Evolutionary conservation across 1,139 yeast genomes (phyloP), one percentile per base, ranked within the genome.

Genomic region (Kodamaea sp.): DNA sequence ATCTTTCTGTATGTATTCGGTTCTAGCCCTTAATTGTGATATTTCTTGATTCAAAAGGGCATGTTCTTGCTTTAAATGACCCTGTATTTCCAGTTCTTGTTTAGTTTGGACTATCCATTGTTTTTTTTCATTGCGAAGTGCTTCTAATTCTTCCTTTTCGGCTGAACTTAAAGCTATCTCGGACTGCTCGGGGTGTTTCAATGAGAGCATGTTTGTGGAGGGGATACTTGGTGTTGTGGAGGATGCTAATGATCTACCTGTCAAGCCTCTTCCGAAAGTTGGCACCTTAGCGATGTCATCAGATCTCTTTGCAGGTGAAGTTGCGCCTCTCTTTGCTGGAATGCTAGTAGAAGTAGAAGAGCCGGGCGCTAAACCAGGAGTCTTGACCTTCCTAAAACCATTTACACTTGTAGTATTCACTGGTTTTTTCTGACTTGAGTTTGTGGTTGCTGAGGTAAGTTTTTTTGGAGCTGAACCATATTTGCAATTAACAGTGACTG

Each of bases 291-390:
- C 50, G 2, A 50, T 44, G 37, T 57, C 57, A 36, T 60, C 59
- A 31, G 60, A 57, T 24, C 76, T 61, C 48, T 79, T 81, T 24
- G 78, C 71, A 0, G 89, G 89, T 0, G 88, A 81, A 0, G 84
- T 67, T 0, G 88, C 84, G 0, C 75, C 70, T 46, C 90, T 66
- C 49, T 83, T 83, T 2, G 84, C 67, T 2, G 88, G 89, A 10
- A 82, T 65, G 49, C 70, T 46, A 41, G 59, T 15, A 4, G 20
- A 15, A 31, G 20, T 15, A 3, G 20, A 15, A 15, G 20, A 15
- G 20, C 20, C 20, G 4, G 20, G 20, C 20, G 20, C 20, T 15
- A 15, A 15, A 15, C 20, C 20, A 15, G 20, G 20, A 15, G 20
- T 15, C 20, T 15, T 15, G 20, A 15, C 4, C 4, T 15, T 15